Evolutionary conservation across 169 alveolate genomes (phyloP).

Genomic region (Neospora caninum): DNA sequence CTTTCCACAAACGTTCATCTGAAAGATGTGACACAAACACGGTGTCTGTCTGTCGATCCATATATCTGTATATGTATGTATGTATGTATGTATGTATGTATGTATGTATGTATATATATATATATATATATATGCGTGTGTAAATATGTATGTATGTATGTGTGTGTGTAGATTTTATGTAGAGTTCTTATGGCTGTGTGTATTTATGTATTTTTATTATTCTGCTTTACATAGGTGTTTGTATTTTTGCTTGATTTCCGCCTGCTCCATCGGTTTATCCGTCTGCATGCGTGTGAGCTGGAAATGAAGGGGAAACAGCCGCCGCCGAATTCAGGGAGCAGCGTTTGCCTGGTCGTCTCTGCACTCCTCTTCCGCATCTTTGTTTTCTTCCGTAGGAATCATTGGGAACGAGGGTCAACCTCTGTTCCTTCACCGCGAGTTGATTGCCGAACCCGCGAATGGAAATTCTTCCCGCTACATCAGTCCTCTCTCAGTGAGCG

Average conservation of each 20-base stretch:
- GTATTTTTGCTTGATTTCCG: background rate
- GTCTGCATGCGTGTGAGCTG: too few relatives aligned
- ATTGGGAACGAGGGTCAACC: background rate
- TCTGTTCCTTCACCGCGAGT: background rate
- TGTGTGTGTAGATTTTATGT: background rate
- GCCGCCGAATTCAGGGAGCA: too few relatives aligned
- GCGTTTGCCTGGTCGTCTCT: too few relatives aligned
- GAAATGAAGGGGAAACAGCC: too few relatives aligned
- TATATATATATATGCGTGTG: background rate
- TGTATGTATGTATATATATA: background rate
- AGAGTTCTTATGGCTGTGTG: background rate
- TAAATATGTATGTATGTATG: background rate
- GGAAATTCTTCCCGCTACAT: background rate
- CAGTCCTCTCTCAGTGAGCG: background rate
- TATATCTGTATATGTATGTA: background rate
- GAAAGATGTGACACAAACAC: too few relatives aligned
- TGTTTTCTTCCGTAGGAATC: background rate
- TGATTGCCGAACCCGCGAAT: constrained; percentile 5
- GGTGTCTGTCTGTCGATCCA: background rate
- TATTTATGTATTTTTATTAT: background rate
- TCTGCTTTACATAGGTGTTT: background rate
- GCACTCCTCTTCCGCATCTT: background rate
- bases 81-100: background rate
- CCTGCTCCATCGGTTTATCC: too few relatives aligned
- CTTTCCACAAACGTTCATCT: background rate